phyloP scores from a whole-genome alignment of 1,284 basidiomycete genomes.

The Ceratobasidium sp. region DNA sequence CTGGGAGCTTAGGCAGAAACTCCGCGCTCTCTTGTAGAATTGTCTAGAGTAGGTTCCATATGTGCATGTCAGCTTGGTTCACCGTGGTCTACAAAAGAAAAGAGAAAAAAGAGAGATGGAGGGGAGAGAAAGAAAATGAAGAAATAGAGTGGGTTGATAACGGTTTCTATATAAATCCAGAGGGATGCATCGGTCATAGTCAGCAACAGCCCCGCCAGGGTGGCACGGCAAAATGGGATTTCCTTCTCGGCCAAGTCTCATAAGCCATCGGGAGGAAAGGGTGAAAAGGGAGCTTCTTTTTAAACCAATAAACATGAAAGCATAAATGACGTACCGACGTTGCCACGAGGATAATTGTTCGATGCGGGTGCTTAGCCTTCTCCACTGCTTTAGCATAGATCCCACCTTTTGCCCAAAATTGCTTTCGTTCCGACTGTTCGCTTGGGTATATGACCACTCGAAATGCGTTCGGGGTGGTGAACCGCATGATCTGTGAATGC shows the following conservation, averaged over 20 bases:
- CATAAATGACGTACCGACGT: not conserved
- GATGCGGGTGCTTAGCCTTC: not conserved
- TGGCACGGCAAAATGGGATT: too few relatives aligned
- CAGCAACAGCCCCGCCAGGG: too few relatives aligned
- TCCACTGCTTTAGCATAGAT: not conserved
- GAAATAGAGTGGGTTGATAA: too few relatives aligned
- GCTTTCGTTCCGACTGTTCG: not conserved
- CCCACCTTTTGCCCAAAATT: not conserved
- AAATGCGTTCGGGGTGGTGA: not conserved
- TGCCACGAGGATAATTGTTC: not conserved
- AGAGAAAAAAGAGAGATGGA: too few relatives aligned
- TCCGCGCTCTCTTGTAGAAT: not conserved
- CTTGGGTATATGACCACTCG: not conserved
- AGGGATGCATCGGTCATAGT: too few relatives aligned
- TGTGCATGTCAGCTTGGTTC: too few relatives aligned
- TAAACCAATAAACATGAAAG: not conserved
- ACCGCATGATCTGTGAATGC: not conserved
- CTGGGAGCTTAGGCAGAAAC: not conserved
- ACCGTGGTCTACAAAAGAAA: too few relatives aligned
- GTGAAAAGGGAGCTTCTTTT: too few relatives aligned
- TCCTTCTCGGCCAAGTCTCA: too few relatives aligned
- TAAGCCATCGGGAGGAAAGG: too few relatives aligned
- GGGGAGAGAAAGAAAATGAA: too few relatives aligned
- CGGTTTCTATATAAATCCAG: too few relatives aligned
- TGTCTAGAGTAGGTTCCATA: not conserved